phyloP scores from a whole-genome alignment of 2,329 filamentous ascomycete species.

The Botryotinia convoluta region DNA sequence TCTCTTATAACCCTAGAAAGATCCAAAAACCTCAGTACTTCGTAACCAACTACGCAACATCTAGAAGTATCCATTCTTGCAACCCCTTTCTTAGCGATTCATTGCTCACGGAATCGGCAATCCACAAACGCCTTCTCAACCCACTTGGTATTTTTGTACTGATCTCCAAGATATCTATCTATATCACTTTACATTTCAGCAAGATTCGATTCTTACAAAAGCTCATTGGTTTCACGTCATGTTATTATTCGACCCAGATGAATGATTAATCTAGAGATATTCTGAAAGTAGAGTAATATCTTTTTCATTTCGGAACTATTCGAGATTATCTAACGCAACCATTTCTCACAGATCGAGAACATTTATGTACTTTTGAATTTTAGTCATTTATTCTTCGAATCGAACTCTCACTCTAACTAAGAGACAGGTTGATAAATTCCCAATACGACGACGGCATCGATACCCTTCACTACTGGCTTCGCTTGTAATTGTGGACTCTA shows the following conservation, averaged over 20 bases:
- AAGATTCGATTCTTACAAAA: background rate
- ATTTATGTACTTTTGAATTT: background rate
- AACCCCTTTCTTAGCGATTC: background rate
- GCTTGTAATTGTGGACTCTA: background rate
- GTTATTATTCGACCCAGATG: too few relatives aligned
- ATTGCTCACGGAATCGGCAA: too few relatives aligned
- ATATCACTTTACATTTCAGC: background rate
- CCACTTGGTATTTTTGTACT: fast-evolving
- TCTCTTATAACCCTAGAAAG: background rate
- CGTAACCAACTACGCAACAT: background rate
- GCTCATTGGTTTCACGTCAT: background rate
- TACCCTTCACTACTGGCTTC: background rate
- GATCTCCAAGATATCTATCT: background rate
- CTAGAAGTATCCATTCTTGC: background rate
- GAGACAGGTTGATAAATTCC: background rate
- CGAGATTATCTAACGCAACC: background rate
- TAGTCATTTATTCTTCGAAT: background rate
- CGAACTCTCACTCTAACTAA: background rate
- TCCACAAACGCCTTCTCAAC: background rate
- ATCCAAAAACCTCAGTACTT: too few relatives aligned
- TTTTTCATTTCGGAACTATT: background rate
- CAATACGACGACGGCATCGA: background rate
- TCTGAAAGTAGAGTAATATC: background rate
- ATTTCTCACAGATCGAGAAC: background rate
- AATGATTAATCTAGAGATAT: too few relatives aligned